These are phyloP conservation scores for Yarrowia sp. DNA, from an alignment of 805 yeast genomes.

Conservation along the genomic window DNA sequence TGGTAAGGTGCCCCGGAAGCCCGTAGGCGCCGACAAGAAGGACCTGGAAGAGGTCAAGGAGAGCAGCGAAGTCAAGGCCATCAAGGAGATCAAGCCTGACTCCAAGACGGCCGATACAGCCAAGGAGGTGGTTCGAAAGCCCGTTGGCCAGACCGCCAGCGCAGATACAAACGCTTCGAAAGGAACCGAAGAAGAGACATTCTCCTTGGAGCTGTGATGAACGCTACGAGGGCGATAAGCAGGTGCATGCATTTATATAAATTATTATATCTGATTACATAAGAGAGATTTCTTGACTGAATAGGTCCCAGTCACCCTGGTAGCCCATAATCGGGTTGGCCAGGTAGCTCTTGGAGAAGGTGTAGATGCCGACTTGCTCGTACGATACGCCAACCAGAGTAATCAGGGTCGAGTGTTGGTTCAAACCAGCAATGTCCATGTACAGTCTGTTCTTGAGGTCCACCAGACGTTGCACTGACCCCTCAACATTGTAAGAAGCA, in stretches of 20 bases:
- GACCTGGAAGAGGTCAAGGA: background rate
- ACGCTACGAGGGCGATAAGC: background rate
- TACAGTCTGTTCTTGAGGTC: background rate
- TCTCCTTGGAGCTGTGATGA: constrained; percentile 2
- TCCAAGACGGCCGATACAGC: background rate
- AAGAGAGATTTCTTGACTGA: too few relatives aligned
- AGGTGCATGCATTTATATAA: constrained; percentile 18
- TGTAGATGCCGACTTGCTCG: background rate
- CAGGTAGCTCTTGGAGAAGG: background rate
- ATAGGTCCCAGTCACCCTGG: background rate
- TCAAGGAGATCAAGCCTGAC: background rate
- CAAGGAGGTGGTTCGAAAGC: background rate
- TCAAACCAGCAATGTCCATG: background rate
- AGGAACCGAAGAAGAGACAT: constrained; percentile 5
- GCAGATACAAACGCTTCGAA: background rate
- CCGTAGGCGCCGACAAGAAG: background rate
- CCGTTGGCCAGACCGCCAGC: background rate
- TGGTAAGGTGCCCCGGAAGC: constrained; percentile 18
- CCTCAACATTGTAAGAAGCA: background rate
- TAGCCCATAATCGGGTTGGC: background rate
- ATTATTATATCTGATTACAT: background rate
- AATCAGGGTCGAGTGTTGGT: background rate
- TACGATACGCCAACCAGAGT: background rate
- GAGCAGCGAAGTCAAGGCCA: background rate
- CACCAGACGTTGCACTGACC: background rate